These are phyloP conservation scores for Macrolepiota fuliginosa DNA, from an alignment of 768 basidiomycete genomes.

Conservation along the genomic window DNA sequence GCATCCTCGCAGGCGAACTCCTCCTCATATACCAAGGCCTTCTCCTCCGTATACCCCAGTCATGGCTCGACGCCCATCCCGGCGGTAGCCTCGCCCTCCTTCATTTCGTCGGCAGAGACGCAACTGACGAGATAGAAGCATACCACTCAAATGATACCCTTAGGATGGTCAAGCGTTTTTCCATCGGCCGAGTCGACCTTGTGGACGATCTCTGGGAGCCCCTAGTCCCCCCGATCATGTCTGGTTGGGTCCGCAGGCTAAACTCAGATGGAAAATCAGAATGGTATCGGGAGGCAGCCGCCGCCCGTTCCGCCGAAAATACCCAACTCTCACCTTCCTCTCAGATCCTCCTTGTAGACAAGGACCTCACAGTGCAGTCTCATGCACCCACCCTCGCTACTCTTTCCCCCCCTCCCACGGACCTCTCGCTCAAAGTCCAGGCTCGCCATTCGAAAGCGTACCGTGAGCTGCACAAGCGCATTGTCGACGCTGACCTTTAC, in stretches of 20 bases:
- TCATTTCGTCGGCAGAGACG: constrained; percentile 95
- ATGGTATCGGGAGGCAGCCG: constrained; percentile 66
- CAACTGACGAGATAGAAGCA: constrained; percentile 91
- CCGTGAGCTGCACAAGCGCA: constrained; percentile 69
- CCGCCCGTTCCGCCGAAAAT: constrained; percentile 32
- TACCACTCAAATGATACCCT: constrained; percentile 72
- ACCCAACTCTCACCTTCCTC: constrained; percentile 33
- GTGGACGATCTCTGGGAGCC: constrained; percentile 65
- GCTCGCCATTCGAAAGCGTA: constrained; percentile 74
- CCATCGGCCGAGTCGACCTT: constrained; percentile 68
- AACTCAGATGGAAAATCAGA: constrained; percentile 34
- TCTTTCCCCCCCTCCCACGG: constrained; percentile 52
- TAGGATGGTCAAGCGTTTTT: constrained; percentile 56
- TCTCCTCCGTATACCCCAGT: constrained; percentile 61
- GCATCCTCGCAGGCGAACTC: constrained; percentile 72
- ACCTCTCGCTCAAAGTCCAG: constrained; percentile 56
- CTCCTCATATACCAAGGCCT: constrained; percentile 72
- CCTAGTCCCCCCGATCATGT: constrained; percentile 80
- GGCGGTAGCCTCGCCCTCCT: constrained; percentile 87
- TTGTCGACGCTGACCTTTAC: constrained; percentile 83
- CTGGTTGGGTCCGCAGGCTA: constrained; percentile 71
- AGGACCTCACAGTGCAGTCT: constrained; percentile 23
- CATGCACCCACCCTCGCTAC: constrained; percentile 39
- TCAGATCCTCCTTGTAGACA: constrained; percentile 63
- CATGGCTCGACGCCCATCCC: constrained; percentile 87